These are phyloP conservation scores for Suillus tomentosus DNA, from an alignment of 768 basidiomycete species.

Conservation along the genomic window DNA sequence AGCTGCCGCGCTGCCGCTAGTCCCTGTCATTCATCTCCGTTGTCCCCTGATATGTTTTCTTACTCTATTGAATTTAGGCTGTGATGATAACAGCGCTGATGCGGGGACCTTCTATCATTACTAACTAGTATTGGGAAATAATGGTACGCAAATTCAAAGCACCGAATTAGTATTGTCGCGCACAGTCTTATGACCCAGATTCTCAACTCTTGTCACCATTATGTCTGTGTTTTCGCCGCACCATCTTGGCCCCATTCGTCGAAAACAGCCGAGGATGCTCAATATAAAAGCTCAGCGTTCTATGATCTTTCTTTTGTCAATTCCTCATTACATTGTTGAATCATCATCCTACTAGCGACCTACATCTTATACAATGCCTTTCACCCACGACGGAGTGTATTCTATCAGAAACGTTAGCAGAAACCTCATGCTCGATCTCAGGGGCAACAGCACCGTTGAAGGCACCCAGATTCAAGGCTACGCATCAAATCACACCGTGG, in stretches of 20 bases:
- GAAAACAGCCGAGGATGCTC: background rate
- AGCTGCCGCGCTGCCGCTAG: background rate
- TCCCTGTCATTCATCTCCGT: background rate
- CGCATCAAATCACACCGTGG: background rate
- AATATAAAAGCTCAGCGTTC: background rate
- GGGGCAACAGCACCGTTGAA: background rate
- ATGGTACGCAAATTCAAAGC: background rate
- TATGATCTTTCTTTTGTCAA: background rate
- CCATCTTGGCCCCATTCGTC: background rate
- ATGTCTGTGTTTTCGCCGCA: background rate
- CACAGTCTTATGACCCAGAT: background rate
- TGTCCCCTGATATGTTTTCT: background rate
- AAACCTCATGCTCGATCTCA: background rate
- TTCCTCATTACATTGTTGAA: background rate
- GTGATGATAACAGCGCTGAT: background rate
- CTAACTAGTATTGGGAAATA: background rate
- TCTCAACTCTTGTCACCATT: background rate
- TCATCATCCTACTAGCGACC: background rate
- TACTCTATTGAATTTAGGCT: background rate
- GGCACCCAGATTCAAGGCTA: background rate
- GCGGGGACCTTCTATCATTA: background rate
- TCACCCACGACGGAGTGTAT: background rate
- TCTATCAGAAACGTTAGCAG: background rate
- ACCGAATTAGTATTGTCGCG: background rate
- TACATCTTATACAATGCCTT: conserved; percentile 1